Evolutionary conservation across 139 green algal species (phyloP), one percentile per base, ranked within the genome.

Genomic region (Edaphochlamys debaryana): DNA sequence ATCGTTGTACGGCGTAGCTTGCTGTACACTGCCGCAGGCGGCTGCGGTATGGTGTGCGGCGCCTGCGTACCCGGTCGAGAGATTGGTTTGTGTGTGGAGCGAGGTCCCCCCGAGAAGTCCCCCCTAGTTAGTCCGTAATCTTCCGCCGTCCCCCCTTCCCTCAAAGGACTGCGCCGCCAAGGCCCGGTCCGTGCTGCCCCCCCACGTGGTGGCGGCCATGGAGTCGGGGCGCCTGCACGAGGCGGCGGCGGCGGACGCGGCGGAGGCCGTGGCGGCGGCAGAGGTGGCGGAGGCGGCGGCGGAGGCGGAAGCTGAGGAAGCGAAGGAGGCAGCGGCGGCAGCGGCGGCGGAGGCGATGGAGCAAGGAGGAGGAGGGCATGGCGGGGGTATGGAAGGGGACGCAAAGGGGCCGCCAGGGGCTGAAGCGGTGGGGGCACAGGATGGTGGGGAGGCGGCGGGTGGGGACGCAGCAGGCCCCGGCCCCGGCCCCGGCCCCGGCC

Each of bases 151-250:
- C 8, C 56, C 25, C 25, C 56, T 64, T 4, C 30, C 56, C 22
- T 5, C 22, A 29, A n/a, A 32, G 66, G 87, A 92, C 11, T 93
- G 86, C 40, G 86, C 90, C 27, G 87, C 79, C 20, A 88, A 89
- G 60, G 94, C 90, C 0, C 87, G 85, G 1, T 69, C 82, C 19
- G 80, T 93, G 58, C 90, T 96, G 36, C 79, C 89, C 6, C 56
- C 87, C 36, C 42, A 63, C 2, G 66, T 87, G 37, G 41, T 84
- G 37, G 23, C 83, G 22, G 83, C 67, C 75, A 81, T 81, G 75
- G 60, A 71, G 38, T 72, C 60, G 60, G 60, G 75, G n/a, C 40
- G 75, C 2, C 75, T 81, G 60, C 13, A 66, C 48, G 56, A 60
- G 52, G n/a, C 9, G 62, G 25, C 50, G 27, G 45, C 69, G 38